Base-by-base conservation (phyloP, 805 yeast genomes). In the Metschnikowia aberdeeniae region DNA sequence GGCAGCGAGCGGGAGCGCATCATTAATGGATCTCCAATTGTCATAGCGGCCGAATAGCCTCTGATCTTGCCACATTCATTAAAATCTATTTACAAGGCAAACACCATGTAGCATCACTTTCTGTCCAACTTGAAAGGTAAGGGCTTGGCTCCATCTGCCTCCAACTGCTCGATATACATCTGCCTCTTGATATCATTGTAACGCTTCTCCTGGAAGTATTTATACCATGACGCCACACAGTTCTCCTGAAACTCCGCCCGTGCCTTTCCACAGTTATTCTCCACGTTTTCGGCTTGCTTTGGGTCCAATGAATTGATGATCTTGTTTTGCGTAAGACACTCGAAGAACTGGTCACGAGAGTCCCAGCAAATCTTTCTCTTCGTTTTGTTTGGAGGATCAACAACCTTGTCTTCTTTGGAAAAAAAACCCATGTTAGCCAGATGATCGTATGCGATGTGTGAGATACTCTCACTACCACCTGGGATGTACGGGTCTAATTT, bases 161-260 rank as follows among this genome's bases (percentile, higher is more conserved):
- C 88, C 55, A 88, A 80, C 60, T 85, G 82, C 44, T 75, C 76
- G 57, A 88, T 64, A 63, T 86, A 82, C 53, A 76, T 72, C 52
- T 80, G 85, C 63, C 84, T 82, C 56, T 80, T 79, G 50, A 80
- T 68, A 55, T 89, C 96, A 47, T 81, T 83, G 33, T 82, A 84
- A 55, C 97, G 78, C 64, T 89, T 90, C 64, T 89, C 92, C 61
- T 89, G 92, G 72, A 92, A 90, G 63, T 90, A 89, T 49, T 84
- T 50, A 80, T 62, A 89, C 98, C 98, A 90, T 43, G 89, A 80
- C 11, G 81, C 80, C 8, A 87, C 89, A 65, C 98, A 90, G 54
- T 82, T 80, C n/a, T 72, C 62, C 47, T 85, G 80, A 53, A 87
- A 89, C 33, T 72, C 74, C n/a, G 61, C 58, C 51, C 81, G 79